Percentiles rank a stretch among this genome's conserved stretches.
phyloP scores from a whole-genome alignment of 768 basidiomycete genomes.

The Lactarius hengduanensis region DNA sequence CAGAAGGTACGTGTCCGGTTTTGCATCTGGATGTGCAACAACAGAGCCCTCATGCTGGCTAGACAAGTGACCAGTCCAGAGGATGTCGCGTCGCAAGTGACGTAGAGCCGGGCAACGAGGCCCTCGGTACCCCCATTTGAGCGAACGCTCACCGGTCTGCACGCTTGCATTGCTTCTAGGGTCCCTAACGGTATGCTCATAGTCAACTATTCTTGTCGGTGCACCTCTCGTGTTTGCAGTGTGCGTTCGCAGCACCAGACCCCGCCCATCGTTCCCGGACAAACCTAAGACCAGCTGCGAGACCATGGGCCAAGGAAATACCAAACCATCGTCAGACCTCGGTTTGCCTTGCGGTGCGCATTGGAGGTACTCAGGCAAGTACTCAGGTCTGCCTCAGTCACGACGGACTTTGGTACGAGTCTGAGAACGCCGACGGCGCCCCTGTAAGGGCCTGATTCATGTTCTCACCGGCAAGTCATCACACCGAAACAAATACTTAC shows the following conservation, averaged over 20 bases:
- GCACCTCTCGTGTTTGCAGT: neutral
- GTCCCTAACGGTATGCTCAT: neutral
- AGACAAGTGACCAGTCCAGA: neutral
- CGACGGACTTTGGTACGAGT: neutral
- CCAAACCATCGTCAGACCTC: neutral
- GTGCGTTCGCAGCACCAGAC: neutral
- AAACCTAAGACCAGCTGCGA: neutral
- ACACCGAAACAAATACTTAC: too few species aligned
- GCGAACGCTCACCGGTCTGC: too few species aligned
- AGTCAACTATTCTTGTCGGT: neutral
- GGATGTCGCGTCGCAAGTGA: neutral
- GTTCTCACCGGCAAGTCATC: too few species aligned
- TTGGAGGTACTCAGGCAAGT: neutral
- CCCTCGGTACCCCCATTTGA: too few species aligned
- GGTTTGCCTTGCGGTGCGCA: neutral
- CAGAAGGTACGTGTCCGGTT: neutral
- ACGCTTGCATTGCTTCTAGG: neutral
- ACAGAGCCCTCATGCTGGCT: neutral
- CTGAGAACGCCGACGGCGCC: neutral
- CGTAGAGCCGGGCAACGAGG: too few species aligned
- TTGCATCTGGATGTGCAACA: neutral
- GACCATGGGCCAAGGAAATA: neutral
- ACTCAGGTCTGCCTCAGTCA: neutral
- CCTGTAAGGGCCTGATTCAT: too few species aligned
- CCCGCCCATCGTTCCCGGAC: neutral